phyloP scores from a whole-genome alignment of 179 eudicot species.

The Vitellaria paradoxa region DNA sequence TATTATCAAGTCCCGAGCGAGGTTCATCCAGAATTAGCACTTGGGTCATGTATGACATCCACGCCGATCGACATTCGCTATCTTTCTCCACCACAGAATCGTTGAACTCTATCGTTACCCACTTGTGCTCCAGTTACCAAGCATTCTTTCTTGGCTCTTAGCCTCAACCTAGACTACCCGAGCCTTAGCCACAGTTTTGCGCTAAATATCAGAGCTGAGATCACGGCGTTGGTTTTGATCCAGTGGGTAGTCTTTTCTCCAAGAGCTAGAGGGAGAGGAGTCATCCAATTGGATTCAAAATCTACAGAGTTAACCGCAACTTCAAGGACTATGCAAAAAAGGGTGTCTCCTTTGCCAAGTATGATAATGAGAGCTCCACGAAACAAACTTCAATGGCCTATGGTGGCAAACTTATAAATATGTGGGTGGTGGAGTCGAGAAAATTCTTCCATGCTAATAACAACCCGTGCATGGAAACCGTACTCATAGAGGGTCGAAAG shows the following conservation, averaged over 20 bases:
- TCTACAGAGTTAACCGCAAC: slow-evolving; percentile 45
- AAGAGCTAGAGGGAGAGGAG: slow-evolving; percentile 25
- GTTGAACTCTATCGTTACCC: slow-evolving; percentile 65
- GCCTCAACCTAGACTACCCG: slow-evolving; percentile 33
- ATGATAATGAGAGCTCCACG: too few species aligned
- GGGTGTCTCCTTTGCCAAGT: slow-evolving; percentile 35
- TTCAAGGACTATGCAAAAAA: slow-evolving; percentile 57
- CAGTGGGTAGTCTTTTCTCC: too few species aligned
- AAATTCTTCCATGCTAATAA: too few species aligned
- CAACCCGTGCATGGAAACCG: too few species aligned
- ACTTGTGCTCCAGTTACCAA: slow-evolving; percentile 53
- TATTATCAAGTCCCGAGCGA: slow-evolving; percentile 90
- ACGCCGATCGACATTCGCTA: slow-evolving; percentile 92
- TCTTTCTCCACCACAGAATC: slow-evolving; percentile 91
- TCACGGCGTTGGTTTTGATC: too few species aligned
- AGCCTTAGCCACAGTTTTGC: slow-evolving; percentile 69
- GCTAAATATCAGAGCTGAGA: slow-evolving; percentile 65
- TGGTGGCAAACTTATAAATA: too few species aligned
- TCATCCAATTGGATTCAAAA: slow-evolving; percentile 40
- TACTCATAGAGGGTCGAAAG: too few species aligned
- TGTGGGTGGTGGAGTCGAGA: too few species aligned
- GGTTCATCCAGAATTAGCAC: slow-evolving; percentile 92
- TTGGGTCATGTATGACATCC: slow-evolving; percentile 87
- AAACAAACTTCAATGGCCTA: too few species aligned
- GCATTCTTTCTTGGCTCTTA: slow-evolving; percentile 67